Evolutionary conservation across 1,139 yeast species (phyloP).

Genomic region (Yamadazyma triangularis): DNA sequence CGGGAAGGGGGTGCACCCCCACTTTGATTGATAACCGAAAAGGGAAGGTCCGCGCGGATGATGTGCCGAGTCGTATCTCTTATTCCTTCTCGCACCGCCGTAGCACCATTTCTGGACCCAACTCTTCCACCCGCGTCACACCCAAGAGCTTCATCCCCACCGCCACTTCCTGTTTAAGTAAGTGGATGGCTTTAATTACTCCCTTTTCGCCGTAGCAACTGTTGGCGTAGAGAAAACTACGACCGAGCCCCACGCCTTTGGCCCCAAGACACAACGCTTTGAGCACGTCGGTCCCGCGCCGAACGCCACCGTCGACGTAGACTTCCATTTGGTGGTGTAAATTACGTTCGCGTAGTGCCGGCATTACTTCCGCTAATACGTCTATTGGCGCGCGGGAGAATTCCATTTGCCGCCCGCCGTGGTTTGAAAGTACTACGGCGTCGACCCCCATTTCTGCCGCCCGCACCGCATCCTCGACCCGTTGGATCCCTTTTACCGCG

Average conservation of each 20-base stretch:
- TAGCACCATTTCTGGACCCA: too few relatives aligned
- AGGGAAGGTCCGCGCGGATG: too few relatives aligned
- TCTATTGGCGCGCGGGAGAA: slow-evolving; percentile 46
- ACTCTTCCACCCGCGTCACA: too few relatives aligned
- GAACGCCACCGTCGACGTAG: slow-evolving; percentile 52
- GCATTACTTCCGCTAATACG: slow-evolving; percentile 43
- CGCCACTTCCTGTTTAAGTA: slow-evolving; percentile 42
- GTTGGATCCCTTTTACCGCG: slow-evolving; percentile 48
- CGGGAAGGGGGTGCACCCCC: too few relatives aligned
- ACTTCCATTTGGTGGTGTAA: slow-evolving; percentile 38
- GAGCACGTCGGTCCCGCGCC: slow-evolving; percentile 50
- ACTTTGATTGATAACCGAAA: too few relatives aligned
- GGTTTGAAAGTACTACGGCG: slow-evolving; percentile 51
- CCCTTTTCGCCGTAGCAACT: slow-evolving; percentile 50
- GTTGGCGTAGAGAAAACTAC: slow-evolving; percentile 46
- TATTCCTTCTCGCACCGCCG: too few relatives aligned
- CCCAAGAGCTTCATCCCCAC: slow-evolving; percentile 46
- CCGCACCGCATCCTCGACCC: slow-evolving; percentile 45
- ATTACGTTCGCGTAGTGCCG: slow-evolving; percentile 29
- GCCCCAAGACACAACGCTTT: slow-evolving; percentile 56
- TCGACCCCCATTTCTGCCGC: slow-evolving; percentile 45
- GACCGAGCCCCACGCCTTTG: slow-evolving; percentile 51
- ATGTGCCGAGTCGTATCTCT: too few relatives aligned
- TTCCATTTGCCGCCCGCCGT: slow-evolving; percentile 55
- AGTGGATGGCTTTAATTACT: slow-evolving; percentile 37